These are phyloP conservation scores for Crithidia sp. DNA, from an alignment of 208 protist genomes.

Conservation along the genomic window DNA sequence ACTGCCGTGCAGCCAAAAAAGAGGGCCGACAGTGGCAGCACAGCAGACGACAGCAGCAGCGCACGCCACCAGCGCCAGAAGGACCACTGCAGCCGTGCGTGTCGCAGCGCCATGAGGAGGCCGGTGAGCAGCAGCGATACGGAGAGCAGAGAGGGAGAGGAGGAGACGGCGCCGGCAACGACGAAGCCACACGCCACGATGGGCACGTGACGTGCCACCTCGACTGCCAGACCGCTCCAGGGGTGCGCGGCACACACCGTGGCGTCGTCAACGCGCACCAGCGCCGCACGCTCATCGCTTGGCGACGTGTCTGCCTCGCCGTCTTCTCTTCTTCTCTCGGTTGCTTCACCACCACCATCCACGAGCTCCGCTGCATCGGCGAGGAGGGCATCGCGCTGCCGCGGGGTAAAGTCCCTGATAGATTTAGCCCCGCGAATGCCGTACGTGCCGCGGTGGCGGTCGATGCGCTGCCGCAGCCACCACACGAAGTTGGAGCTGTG, in stretches of 20 bases:
- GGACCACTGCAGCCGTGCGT: slow-evolving; percentile 22
- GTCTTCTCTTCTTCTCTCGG: background rate
- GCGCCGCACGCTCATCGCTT: background rate
- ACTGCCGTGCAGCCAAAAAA: slow-evolving; percentile 11
- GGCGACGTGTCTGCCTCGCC: background rate
- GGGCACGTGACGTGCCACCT: slow-evolving; percentile 15
- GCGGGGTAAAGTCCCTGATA: background rate
- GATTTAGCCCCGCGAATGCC: slow-evolving; percentile 4
- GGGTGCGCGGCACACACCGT: background rate
- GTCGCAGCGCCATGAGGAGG: slow-evolving; percentile 12
- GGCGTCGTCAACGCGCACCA: background rate
- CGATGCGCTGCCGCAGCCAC: slow-evolving; percentile 19
- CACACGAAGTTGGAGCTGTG: slow-evolving; percentile 15
- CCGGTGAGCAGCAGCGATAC: slow-evolving; percentile 24
- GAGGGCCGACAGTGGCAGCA: slow-evolving; percentile 24
- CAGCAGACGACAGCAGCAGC: slow-evolving; percentile 9
- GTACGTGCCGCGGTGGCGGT: slow-evolving; percentile 6
- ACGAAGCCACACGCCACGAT: slow-evolving; percentile 26
- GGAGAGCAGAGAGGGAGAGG: slow-evolving; percentile 15
- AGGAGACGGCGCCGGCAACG: slow-evolving; percentile 16
- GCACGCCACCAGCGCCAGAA: slow-evolving; percentile 36
- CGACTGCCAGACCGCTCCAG: background rate
- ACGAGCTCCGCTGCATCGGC: slow-evolving; percentile 10
- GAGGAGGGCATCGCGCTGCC: slow-evolving; percentile 12
- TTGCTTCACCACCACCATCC: background rate